These are phyloP conservation scores for Neurospora sp. DNA, from an alignment of 495 filamentous ascomycete species.

Conservation along the genomic window DNA sequence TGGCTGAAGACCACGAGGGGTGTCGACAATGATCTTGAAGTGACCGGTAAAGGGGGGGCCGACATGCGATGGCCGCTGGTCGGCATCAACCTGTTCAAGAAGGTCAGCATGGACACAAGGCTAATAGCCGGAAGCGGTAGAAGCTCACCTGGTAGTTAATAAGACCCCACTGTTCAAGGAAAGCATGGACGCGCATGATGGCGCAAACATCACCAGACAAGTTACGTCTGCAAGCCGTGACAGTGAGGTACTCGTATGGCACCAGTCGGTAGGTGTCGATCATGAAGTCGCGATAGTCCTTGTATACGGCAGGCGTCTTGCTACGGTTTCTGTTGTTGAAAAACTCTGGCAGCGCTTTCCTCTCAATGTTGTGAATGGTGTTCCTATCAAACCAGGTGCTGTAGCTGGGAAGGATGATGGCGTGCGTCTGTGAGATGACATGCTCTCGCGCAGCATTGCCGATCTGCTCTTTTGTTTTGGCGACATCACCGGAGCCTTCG, in stretches of 20 bases:
- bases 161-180: slow-evolving; percentile 97
- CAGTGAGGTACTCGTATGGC: slow-evolving; percentile 89
- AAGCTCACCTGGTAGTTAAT: slow-evolving; percentile 91
- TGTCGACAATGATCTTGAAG: slow-evolving; percentile 87
- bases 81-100: slow-evolving; percentile 71
- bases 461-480: slow-evolving; percentile 63
- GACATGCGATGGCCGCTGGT: slow-evolving; percentile 87
- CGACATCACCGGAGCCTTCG: slow-evolving; percentile 26
- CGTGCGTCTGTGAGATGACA: slow-evolving; percentile 81
- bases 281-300: slow-evolving; percentile 99
- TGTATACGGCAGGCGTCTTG: slow-evolving; percentile 95
- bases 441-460: slow-evolving; percentile 83
- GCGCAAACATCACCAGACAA: slow-evolving; percentile 96
- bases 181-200: slow-evolving; percentile 96
- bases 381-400: slow-evolving; percentile 99
- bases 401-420: slow-evolving; percentile 92
- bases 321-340: slow-evolving; percentile 97
- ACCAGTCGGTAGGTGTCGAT: slow-evolving; percentile 97
- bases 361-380: slow-evolving; percentile 74
- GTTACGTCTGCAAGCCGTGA: slow-evolving; percentile 94
- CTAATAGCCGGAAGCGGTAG: not conserved
- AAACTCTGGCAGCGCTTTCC: slow-evolving; percentile 88
- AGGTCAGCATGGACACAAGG: slow-evolving; percentile 14
- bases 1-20: slow-evolving; percentile 85
- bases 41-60: slow-evolving; percentile 95